A percentile compares a stretch with the other conserved stretches of the same genome.
Evolutionary conservation across 2,329 filamentous ascomycete genomes (phyloP).

Genomic region (Penicillium decumbens): DNA sequence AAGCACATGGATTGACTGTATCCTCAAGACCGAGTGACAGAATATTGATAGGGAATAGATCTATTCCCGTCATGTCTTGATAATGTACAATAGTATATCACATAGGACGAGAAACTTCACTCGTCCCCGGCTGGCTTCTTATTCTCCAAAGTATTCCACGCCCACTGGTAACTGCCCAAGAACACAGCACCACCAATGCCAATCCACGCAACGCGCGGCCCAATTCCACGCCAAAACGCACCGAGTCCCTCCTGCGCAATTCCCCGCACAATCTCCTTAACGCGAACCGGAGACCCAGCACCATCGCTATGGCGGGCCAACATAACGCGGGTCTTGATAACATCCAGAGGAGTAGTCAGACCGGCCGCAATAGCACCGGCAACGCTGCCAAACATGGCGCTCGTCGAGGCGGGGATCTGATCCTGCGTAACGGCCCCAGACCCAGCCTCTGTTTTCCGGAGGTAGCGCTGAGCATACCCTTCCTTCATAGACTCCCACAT

Average conservation of each 20-base stretch:
- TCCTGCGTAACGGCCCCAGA: slow-evolving; percentile 27
- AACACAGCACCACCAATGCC: slow-evolving; percentile 92
- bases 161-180: slow-evolving; percentile 87
- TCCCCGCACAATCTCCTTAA: slow-evolving; percentile 53
- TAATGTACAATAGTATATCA: slow-evolving; percentile 12
- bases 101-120: not conserved
- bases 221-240: slow-evolving; percentile 52
- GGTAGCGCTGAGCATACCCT: slow-evolving; percentile 39
- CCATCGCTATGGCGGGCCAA: slow-evolving; percentile 64
- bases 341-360: slow-evolving; percentile 87
- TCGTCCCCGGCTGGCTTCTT: slow-evolving; percentile 17
- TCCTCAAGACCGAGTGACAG: slow-evolving; percentile 16
- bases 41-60: not conserved
- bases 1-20: slow-evolving; percentile 46
- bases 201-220: slow-evolving; percentile 88
- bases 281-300: slow-evolving; percentile 32
- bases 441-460: slow-evolving; percentile 37
- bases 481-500: slow-evolving; percentile 90
- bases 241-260: slow-evolving; percentile 54
- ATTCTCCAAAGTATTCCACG: slow-evolving; percentile 65
- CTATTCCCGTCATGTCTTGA: slow-evolving; percentile 7
- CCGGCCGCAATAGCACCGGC: slow-evolving; percentile 82
- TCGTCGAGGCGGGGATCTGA: slow-evolving; percentile 66
- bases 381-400: slow-evolving; percentile 76
- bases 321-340: slow-evolving; percentile 97